A percentile compares a stretch with the other conserved stretches of the same genome.
Evolutionary conservation across 1,139 yeast genomes (phyloP).

Genomic region (Yamadazyma triangularis): DNA sequence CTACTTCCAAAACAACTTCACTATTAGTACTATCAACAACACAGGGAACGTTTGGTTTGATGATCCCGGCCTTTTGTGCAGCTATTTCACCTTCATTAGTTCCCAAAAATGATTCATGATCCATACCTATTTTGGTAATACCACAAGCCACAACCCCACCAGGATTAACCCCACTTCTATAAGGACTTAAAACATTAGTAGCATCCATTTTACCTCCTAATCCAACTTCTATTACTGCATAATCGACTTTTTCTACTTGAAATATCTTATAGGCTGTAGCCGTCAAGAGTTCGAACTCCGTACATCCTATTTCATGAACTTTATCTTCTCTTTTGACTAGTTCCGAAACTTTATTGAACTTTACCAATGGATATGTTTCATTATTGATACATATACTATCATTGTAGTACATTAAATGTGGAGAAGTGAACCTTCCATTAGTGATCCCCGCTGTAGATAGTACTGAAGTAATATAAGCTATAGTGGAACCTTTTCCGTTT

Average conservation of each 20-base stretch:
- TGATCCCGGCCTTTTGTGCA: slow-evolving; percentile 76
- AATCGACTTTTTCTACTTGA: slow-evolving; percentile 50
- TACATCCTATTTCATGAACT: slow-evolving; percentile 51
- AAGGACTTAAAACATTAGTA: slow-evolving; percentile 58
- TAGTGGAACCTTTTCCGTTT: slow-evolving; percentile 90
- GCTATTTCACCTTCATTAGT: slow-evolving; percentile 62
- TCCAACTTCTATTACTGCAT: slow-evolving; percentile 87
- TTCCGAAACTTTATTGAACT: slow-evolving; percentile 44
- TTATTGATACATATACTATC: slow-evolving; percentile 74
- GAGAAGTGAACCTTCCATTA: slow-evolving; percentile 83
- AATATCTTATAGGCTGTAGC: slow-evolving; percentile 81
- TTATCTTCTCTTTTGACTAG: slow-evolving; percentile 33
- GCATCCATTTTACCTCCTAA: slow-evolving; percentile 87
- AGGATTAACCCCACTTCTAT: slow-evolving; percentile 3
- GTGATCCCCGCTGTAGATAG: slow-evolving; percentile 44
- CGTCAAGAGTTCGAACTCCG: slow-evolving; percentile 83
- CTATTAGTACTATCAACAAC: slow-evolving; percentile 72
- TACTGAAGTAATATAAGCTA: slow-evolving; percentile 69
- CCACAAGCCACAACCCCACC: slow-evolving; percentile 60
- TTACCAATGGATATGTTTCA: slow-evolving; percentile 42
- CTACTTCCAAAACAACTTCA: slow-evolving; percentile 42
- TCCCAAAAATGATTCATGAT: slow-evolving; percentile 78
- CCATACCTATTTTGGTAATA: slow-evolving; percentile 79
- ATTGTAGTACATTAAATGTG: slow-evolving; percentile 68
- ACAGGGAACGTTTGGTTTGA: slow-evolving; percentile 56